Percentiles rank a stretch among this genome's conserved stretches.
phyloP scores from a whole-genome alignment of 2,329 filamentous ascomycete genomes.

The Ophiocordyceps polyrhachis-furcata region DNA sequence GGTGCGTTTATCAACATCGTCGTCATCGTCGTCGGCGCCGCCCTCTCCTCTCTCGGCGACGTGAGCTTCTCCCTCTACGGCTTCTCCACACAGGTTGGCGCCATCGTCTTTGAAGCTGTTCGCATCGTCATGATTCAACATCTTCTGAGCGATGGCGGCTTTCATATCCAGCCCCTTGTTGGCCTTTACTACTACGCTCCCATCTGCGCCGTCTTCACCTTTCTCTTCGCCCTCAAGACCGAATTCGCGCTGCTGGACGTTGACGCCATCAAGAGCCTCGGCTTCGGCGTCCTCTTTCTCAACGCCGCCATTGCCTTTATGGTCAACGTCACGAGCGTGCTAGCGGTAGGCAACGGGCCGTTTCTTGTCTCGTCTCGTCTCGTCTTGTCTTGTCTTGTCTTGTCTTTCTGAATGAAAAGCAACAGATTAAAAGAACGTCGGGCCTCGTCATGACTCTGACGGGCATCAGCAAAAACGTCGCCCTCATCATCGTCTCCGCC shows the following conservation, averaged over 20 bases:
- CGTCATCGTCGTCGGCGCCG: slow-evolving; percentile 33
- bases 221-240: slow-evolving; percentile 47
- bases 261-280: slow-evolving; percentile 45
- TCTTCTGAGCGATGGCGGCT: slow-evolving; percentile 53
- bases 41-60: slow-evolving; percentile 38
- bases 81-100: slow-evolving; percentile 52
- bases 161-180: slow-evolving; percentile 79
- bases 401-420: slow-evolving; percentile 1
- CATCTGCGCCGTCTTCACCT: slow-evolving; percentile 66
- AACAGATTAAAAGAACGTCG: slow-evolving; percentile 71
- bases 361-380: slow-evolving; percentile 4
- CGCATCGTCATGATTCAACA: slow-evolving; percentile 75
- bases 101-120: slow-evolving; percentile 64
- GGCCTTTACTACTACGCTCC: slow-evolving; percentile 83
- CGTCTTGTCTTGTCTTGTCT: not conserved
- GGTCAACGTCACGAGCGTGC: slow-evolving; percentile 71
- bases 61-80: slow-evolving; percentile 49
- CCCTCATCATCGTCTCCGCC: slow-evolving; percentile 60
- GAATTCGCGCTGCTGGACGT: slow-evolving; percentile 49
- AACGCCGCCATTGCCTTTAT: slow-evolving; percentile 68
- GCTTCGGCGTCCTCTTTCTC: slow-evolving; percentile 43
- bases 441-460: slow-evolving; percentile 71
- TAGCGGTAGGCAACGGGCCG: slow-evolving; percentile 50
- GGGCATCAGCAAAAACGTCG: slow-evolving; percentile 74
- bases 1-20: slow-evolving; percentile 27